phyloP scores from a whole-genome alignment of 371 early-diverging fungal species.

The Rhizopus delemar region DNA sequence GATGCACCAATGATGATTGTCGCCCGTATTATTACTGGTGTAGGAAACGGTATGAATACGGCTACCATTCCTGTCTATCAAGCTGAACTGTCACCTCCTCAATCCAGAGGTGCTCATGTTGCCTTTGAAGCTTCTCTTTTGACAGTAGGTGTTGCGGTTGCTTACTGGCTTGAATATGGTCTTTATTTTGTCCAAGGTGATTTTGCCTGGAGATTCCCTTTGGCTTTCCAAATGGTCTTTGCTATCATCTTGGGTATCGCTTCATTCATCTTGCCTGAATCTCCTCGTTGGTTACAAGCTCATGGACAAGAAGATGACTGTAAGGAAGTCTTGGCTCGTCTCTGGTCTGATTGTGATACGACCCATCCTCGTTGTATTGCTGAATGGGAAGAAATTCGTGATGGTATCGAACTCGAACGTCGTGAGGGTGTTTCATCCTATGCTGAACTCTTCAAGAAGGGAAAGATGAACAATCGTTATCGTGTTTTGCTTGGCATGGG shows the following conservation, averaged over 20 bases:
- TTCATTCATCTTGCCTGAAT: slow-evolving; percentile 30
- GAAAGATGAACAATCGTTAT: slow-evolving; percentile 52
- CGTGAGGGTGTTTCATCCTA: slow-evolving; percentile 47
- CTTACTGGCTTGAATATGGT: slow-evolving; percentile 52
- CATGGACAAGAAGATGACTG: slow-evolving; percentile 48
- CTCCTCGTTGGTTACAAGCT: slow-evolving; percentile 55
- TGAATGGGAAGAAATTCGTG: slow-evolving; percentile 50
- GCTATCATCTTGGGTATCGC: slow-evolving; percentile 26
- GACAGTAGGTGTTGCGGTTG: slow-evolving; percentile 39
- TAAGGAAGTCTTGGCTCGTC: slow-evolving; percentile 38
- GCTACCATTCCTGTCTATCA: slow-evolving; percentile 45
- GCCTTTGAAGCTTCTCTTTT: slow-evolving; percentile 40
- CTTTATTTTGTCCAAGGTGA: slow-evolving; percentile 36
- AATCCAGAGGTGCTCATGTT: slow-evolving; percentile 50
- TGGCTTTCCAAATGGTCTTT: slow-evolving; percentile 35
- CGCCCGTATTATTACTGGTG: slow-evolving; percentile 42
- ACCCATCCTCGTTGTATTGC: slow-evolving; percentile 49
- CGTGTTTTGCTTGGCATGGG: slow-evolving; percentile 54
- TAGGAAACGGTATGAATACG: slow-evolving; percentile 50
- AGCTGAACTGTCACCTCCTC: slow-evolving; percentile 72
- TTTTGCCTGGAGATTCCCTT: slow-evolving; percentile 48
- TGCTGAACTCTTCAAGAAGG: slow-evolving; percentile 47
- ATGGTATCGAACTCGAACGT: slow-evolving; percentile 50
- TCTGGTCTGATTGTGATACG: slow-evolving; percentile 49
- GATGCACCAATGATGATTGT: slow-evolving; percentile 35